phyloP scores from a whole-genome alignment of 257 asterid genomes.

The Solanum appendiculatum region DNA sequence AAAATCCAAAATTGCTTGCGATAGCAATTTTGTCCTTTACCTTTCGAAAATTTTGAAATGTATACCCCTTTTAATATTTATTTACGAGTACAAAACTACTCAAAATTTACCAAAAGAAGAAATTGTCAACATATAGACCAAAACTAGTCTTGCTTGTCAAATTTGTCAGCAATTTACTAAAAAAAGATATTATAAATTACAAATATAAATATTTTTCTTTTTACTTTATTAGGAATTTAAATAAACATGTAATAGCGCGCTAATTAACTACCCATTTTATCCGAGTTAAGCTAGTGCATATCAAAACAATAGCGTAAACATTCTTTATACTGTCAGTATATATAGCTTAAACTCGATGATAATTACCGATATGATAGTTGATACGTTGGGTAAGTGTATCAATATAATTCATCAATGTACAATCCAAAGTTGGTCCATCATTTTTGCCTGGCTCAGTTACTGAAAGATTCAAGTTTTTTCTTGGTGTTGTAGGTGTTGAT shows the following conservation, averaged over 20 bases:
- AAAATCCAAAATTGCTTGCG: too few species aligned
- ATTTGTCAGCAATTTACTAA: neutral
- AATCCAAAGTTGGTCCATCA: neutral
- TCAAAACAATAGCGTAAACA: too few species aligned
- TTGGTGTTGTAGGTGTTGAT: neutral
- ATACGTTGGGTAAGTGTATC: slow-evolving; percentile 1
- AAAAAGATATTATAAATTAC: neutral
- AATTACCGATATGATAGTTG: slow-evolving; percentile 1
- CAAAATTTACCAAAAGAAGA: neutral
- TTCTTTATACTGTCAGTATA: neutral
- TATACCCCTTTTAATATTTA: neutral
- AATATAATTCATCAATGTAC: neutral
- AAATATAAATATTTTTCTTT: too few species aligned
- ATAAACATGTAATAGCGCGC: neutral
- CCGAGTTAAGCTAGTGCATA: too few species aligned
- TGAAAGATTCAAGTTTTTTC: neutral
- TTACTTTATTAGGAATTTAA: neutral
- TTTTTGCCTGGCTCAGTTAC: neutral
- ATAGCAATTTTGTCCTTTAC: neutral
- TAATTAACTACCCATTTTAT: too few species aligned
- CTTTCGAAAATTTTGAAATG: neutral
- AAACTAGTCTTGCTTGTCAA: neutral
- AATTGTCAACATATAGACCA: neutral
- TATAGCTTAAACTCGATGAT: neutral
- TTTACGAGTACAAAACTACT: neutral